A percentile compares a stretch with the other conserved stretches of the same genome.
Evolutionary conservation across 805 yeast species (phyloP).

Genomic region (Torulaspora quercuum): DNA sequence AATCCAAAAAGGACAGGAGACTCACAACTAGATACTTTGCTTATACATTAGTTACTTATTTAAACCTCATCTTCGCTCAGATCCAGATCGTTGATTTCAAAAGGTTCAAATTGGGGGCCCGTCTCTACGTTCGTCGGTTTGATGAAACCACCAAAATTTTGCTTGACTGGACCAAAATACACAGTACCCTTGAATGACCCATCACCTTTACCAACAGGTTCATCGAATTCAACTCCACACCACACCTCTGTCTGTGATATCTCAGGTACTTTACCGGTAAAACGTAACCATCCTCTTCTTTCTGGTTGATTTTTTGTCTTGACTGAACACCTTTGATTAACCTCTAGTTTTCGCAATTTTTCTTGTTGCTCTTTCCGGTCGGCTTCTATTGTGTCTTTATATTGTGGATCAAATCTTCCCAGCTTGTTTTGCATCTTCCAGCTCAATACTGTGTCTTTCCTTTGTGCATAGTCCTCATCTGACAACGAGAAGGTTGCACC

Average conservation of each 20-base stretch:
- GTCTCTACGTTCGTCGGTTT: slow-evolving; percentile 64
- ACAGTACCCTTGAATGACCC: slow-evolving; percentile 63
- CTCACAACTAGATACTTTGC: background rate
- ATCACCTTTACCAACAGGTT: slow-evolving; percentile 82
- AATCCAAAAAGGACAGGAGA: background rate
- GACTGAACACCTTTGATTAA: slow-evolving; percentile 55
- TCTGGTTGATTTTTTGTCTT: slow-evolving; percentile 21
- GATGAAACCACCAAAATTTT: slow-evolving; percentile 72
- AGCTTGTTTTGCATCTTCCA: slow-evolving; percentile 71
- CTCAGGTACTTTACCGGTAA: slow-evolving; percentile 62
- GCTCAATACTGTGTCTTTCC: slow-evolving; percentile 59
- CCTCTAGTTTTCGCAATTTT: slow-evolving; percentile 36
- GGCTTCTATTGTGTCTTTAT: slow-evolving; percentile 32
- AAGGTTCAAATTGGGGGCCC: slow-evolving; percentile 52
- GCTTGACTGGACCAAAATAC: slow-evolving; percentile 54
- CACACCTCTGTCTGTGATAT: slow-evolving; percentile 52
- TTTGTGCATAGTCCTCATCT: slow-evolving; percentile 45
- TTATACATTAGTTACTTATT: no score
- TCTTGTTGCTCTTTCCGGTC: slow-evolving; percentile 29
- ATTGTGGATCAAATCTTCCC: slow-evolving; percentile 69
- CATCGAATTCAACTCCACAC: slow-evolving; percentile 85
- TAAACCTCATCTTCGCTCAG: slow-evolving; percentile 43
- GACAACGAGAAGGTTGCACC: slow-evolving; percentile 20
- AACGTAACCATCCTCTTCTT: slow-evolving; percentile 69
- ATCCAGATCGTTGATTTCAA: slow-evolving; percentile 40